phyloP scores from a whole-genome alignment of 495 filamentous ascomycete genomes.

The Aspergillus cavernicola region DNA sequence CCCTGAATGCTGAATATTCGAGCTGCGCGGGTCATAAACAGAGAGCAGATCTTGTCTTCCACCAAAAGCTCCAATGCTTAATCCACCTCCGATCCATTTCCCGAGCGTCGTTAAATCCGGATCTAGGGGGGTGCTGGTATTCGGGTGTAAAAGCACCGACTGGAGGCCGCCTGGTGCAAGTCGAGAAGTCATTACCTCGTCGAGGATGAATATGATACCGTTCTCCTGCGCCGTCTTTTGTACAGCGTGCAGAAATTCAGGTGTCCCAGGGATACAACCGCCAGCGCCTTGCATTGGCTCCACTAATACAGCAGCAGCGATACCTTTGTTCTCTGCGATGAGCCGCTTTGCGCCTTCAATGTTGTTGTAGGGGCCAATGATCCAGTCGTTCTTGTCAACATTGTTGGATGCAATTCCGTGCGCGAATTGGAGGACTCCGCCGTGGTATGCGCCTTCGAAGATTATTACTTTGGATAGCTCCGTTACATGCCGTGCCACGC shows the following conservation, averaged over 20 bases:
- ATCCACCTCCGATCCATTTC: conserved; percentile 61
- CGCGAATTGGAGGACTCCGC: conserved; percentile 26
- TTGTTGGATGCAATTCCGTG: conserved; percentile 16
- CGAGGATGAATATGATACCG: conserved; percentile 54
- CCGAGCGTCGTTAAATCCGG: conserved; percentile 61
- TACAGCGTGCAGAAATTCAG: conserved; percentile 43
- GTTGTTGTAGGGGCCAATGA: conserved; percentile 49
- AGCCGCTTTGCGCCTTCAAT: conserved; percentile 7
- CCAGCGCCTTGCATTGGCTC: conserved; percentile 58
- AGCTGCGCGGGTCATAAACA: conserved; percentile 48
- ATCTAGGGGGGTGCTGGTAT: conserved; percentile 22
- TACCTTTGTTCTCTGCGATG: conserved; percentile 14
- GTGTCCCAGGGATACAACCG: conserved; percentile 42
- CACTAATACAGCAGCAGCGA: conserved; percentile 53
- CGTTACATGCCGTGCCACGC: conserved; percentile 26
- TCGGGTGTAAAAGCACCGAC: conserved; percentile 16
- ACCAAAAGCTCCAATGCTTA: conserved; percentile 61
- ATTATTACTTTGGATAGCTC: conserved; percentile 40
- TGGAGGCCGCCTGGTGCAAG: conserved; percentile 47
- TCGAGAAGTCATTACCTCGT: conserved; percentile 64
- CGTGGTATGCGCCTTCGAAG: conserved; percentile 53
- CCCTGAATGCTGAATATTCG: conserved; percentile 47
- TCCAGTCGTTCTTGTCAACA: conserved; percentile 29
- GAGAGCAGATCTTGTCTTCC: conserved; percentile 51
- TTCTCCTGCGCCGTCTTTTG: conserved; percentile 29